Conservation (phyloP, 2,329 filamentous ascomycete genomes). For the Pyrenophora graminea region DNA sequence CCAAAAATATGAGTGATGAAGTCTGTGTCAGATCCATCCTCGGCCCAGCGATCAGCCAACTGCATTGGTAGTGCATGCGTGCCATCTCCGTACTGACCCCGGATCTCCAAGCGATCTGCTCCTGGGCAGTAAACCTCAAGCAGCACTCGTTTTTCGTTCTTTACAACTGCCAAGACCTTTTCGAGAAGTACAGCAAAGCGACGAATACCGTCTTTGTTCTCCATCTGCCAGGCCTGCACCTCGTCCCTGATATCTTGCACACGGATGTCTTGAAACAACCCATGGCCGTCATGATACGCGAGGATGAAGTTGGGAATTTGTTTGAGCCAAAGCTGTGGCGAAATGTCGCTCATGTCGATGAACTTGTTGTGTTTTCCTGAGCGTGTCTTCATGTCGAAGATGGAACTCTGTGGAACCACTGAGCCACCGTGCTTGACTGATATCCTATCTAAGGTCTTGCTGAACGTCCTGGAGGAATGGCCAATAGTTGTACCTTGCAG, state of each 20-base stretch:
- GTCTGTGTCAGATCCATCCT: background rate
- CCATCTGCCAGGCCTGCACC: slow-evolving; percentile 50
- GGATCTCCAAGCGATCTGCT: slow-evolving; percentile 42
- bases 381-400: slow-evolving; percentile 60
- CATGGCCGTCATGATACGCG: slow-evolving; percentile 53
- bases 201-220: slow-evolving; percentile 39
- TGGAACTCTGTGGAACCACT: slow-evolving; percentile 47
- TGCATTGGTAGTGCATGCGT: slow-evolving; percentile 27
- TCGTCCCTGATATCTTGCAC: slow-evolving; percentile 45
- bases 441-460: slow-evolving; percentile 11
- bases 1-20: background rate
- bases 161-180: slow-evolving; percentile 37
- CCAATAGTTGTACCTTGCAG: slow-evolving; percentile 17
- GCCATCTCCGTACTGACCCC: slow-evolving; percentile 33
- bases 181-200: slow-evolving; percentile 36
- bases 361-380: slow-evolving; percentile 37
- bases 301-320: slow-evolving; percentile 59
- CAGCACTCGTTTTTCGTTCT: slow-evolving; percentile 15
- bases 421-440: slow-evolving; percentile 25
- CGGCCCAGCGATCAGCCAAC: slow-evolving; percentile 17
- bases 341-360: slow-evolving; percentile 48
- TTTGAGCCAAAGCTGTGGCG: slow-evolving; percentile 55
- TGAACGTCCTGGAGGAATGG: background rate
- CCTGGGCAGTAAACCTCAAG: slow-evolving; percentile 45
- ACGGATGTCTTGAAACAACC: slow-evolving; percentile 51